Conservation (phyloP, 192 early-diverging fungal genomes). For the Coemansia furcata region DNA sequence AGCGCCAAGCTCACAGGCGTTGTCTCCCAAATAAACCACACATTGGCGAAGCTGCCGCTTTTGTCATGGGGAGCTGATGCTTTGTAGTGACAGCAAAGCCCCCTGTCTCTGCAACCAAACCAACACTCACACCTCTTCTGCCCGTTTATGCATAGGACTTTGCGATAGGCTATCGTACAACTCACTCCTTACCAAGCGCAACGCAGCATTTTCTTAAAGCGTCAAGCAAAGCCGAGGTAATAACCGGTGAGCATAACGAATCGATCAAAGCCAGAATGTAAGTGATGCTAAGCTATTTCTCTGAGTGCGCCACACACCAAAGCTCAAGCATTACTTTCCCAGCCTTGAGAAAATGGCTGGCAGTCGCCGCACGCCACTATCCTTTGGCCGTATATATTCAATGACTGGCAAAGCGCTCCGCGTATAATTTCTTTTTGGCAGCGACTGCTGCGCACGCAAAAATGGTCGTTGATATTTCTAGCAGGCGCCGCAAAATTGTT, state of each 20-base stretch:
- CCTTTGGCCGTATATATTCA: not conserved
- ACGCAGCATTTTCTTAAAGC: not conserved
- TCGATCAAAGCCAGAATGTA: not conserved
- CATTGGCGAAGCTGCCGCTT: not conserved
- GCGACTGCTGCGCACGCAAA: slow-evolving; percentile 1
- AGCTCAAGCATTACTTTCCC: not conserved
- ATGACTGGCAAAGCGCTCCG: not conserved
- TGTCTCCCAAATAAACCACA: not conserved
- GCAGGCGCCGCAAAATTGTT: slow-evolving; percentile 5
- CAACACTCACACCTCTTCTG: not conserved
- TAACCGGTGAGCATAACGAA: not conserved
- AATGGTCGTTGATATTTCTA: not conserved
- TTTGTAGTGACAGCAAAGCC: slow-evolving; percentile 3
- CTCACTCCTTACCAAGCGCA: not conserved
- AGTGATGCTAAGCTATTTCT: not conserved
- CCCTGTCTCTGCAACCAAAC: not conserved
- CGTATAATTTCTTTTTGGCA: not conserved
- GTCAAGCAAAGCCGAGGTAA: not conserved
- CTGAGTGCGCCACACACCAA: slow-evolving; percentile 7
- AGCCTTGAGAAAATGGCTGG: not conserved
- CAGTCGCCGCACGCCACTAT: not conserved
- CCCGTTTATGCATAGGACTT: not conserved
- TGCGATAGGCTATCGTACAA: not conserved
- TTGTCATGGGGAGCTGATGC: not conserved
- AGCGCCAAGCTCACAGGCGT: slow-evolving; percentile 1